A percentile compares a stretch with the other conserved stretches of the same genome.
phyloP scores from a whole-genome alignment of 345 rosid species.

The Kernera saxatilis region DNA sequence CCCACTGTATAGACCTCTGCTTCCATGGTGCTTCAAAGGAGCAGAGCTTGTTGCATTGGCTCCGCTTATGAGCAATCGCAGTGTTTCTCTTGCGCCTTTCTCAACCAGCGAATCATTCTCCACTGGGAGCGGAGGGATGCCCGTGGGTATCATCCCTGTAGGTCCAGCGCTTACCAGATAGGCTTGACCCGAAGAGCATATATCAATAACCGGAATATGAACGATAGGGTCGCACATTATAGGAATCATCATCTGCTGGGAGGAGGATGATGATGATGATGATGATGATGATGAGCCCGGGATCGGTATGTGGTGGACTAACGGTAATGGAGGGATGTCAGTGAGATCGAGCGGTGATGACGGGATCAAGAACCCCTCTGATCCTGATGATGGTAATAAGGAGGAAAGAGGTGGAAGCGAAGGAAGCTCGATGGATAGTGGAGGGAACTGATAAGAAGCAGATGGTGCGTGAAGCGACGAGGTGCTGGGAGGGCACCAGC shows the following conservation, averaged over 20 bases:
- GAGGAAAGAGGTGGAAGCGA: slow-evolving; percentile 64
- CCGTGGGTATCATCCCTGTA: slow-evolving; percentile 40
- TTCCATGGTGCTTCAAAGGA: slow-evolving; percentile 49
- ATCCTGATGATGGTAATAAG: slow-evolving; percentile 42
- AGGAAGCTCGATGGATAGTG: slow-evolving; percentile 45
- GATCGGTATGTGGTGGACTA: slow-evolving; percentile 46
- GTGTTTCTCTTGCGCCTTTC: slow-evolving; percentile 91
- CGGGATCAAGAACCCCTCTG: slow-evolving; percentile 50
- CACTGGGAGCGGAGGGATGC: slow-evolving; percentile 53
- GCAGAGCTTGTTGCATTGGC: slow-evolving; percentile 37
- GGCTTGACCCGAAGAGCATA: slow-evolving; percentile 93
- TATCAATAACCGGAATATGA: slow-evolving; percentile 81
- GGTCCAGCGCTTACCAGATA: slow-evolving; percentile 90
- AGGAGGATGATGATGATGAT: neutral
- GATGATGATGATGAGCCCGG: slow-evolving; percentile 34
- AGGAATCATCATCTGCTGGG: slow-evolving; percentile 68
- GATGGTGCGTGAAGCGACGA: slow-evolving; percentile 40
- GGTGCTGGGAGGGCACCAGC: slow-evolving; percentile 79
- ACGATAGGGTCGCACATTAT: slow-evolving; percentile 91
- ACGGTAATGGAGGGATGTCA: slow-evolving; percentile 53
- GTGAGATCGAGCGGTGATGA: slow-evolving; percentile 48
- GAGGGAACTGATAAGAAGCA: slow-evolving; percentile 34
- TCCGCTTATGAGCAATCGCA: slow-evolving; percentile 68
- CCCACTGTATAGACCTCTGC: slow-evolving; percentile 64
- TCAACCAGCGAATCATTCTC: slow-evolving; percentile 64